Conservation (phyloP, 257 asterid species). For the Solanum corneliomulleri region DNA sequence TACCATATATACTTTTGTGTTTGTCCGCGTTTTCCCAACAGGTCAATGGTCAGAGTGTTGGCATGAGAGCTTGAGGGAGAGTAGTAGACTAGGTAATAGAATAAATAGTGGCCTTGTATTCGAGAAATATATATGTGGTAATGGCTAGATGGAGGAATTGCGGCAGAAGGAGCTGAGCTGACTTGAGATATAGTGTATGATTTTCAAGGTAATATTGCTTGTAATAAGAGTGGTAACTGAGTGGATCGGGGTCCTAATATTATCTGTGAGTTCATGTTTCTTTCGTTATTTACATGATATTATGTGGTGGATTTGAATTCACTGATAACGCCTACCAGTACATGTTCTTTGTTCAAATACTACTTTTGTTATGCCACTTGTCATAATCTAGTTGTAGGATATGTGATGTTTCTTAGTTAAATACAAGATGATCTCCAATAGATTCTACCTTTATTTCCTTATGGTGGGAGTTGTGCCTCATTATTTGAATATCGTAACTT, state of each 20-base stretch:
- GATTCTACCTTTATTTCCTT: background rate
- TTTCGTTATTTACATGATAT: too few species aligned
- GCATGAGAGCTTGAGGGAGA: background rate
- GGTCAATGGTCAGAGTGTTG: background rate
- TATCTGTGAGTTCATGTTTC: background rate
- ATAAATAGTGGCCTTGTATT: background rate
- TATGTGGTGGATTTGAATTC: background rate
- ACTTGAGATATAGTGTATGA: background rate
- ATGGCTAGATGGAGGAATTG: background rate
- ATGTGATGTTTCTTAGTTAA: background rate
- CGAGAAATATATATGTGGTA: too few species aligned
- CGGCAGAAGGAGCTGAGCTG: background rate
- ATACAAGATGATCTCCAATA: background rate
- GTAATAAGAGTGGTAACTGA: background rate
- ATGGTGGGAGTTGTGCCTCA: background rate
- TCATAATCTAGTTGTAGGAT: background rate
- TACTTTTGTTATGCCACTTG: background rate
- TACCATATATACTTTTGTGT: too few species aligned
- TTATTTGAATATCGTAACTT: too few species aligned
- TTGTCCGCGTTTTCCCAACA: too few species aligned
- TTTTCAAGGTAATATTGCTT: background rate
- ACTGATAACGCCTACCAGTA: background rate
- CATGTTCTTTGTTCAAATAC: background rate
- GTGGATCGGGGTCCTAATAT: background rate
- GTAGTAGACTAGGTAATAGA: background rate